These are phyloP conservation scores for Volvox carteri DNA, from an alignment of 163 green algal genomes.

Conservation along the genomic window DNA sequence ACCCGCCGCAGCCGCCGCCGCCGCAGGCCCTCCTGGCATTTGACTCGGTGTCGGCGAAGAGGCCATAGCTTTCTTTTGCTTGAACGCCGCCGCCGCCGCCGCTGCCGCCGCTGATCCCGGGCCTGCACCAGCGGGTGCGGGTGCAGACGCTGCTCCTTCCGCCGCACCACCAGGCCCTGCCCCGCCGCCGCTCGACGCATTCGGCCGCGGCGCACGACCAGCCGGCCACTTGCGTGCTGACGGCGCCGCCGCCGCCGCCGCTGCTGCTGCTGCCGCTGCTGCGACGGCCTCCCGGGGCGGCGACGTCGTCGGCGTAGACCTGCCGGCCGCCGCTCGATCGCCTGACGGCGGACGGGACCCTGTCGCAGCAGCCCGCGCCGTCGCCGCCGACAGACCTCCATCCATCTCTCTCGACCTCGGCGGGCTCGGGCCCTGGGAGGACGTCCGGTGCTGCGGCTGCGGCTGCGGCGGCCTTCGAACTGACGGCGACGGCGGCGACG, in stretches of 20 bases:
- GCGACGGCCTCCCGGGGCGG: background rate
- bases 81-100: too few relatives aligned
- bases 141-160: background rate
- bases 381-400: background rate
- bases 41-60: background rate
- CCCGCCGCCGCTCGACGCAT: background rate
- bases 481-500: background rate
- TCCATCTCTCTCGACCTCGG: background rate
- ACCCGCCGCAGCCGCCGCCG: background rate
- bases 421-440: background rate
- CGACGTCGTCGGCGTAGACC: background rate
- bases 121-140: background rate
- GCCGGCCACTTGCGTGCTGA: constrained; percentile 25
- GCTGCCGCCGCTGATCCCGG: background rate
- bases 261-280: background rate
- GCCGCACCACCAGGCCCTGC: background rate
- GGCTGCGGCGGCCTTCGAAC: background rate
- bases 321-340: background rate
- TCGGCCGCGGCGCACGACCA: background rate
- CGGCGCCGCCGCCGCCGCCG: background rate
- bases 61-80: too few relatives aligned
- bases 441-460: background rate
- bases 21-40: background rate
- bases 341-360: background rate
- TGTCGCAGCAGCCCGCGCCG: background rate